phyloP scores from a whole-genome alignment of 352 stramenopile species.

The Phytophthora megakarya region DNA sequence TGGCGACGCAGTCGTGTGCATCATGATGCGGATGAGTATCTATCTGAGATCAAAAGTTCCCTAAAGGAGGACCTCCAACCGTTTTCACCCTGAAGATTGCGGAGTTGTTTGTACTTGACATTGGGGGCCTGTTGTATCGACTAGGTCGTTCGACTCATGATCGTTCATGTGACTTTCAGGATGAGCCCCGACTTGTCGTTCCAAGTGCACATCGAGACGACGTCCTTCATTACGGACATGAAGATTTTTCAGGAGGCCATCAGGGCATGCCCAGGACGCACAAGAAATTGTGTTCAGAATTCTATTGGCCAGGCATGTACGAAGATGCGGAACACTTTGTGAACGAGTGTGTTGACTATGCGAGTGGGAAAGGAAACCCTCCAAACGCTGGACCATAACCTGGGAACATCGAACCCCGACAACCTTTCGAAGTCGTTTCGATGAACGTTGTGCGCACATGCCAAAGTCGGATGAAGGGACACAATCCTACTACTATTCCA shows the following conservation, averaged over 20 bases:
- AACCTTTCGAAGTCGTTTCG: conserved; percentile 3
- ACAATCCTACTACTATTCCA: background rate
- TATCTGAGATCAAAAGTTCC: background rate
- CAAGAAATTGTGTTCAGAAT: background rate
- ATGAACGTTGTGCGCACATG: background rate
- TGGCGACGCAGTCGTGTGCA: conserved; percentile 4
- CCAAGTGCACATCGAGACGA: background rate
- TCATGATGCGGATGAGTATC: background rate
- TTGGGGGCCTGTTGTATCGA: background rate
- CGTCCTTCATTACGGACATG: too few relatives aligned
- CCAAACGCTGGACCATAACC: background rate
- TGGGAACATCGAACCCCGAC: background rate
- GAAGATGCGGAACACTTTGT: too few relatives aligned
- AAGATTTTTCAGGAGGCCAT: too few relatives aligned
- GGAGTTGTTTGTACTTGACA: background rate
- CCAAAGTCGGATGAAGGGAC: background rate
- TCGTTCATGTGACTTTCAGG: background rate
- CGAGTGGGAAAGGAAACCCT: too few relatives aligned
- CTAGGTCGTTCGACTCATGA: background rate
- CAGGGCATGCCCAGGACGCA: background rate
- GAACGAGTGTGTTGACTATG: too few relatives aligned
- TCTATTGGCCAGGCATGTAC: too few relatives aligned
- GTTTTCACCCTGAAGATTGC: too few relatives aligned
- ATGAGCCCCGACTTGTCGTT: background rate
- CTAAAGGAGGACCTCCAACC: conserved; percentile 1